Base-by-base conservation (phyloP, 768 basidiomycete species). In the Cystofilobasidium bisporidii region DNA sequence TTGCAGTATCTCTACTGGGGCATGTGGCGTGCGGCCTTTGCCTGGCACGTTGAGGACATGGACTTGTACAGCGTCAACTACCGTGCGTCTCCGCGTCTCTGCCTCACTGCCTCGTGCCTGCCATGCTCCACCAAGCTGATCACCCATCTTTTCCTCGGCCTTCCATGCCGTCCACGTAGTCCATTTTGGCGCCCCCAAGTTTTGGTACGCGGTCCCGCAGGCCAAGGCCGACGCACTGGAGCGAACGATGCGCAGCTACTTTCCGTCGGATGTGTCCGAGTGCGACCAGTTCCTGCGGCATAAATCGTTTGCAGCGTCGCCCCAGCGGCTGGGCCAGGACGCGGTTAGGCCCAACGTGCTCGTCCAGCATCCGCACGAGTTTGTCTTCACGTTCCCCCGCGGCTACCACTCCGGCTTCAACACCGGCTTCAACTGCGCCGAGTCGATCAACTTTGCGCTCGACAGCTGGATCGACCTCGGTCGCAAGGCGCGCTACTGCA, bases 11-110 rank as follows among this genome's bases (percentile, higher is more conserved):
- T 67, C 24, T 67, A 67, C 41, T 67, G 67, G 67, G 96, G 96
- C 71, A 98, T 97, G 93, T 99, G 96, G 96, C 82, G 92, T 61
- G 94, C 94, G 28, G 91, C 91, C 0, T 98, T 98, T 77, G 90
- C 92, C 0, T 99, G 96, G 94, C 96, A 99, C 73, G 96, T 99
- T 58, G 96, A 99, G 77, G 96, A 99, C 77, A 96, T 97, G 89
- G 96, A 99, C 74, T 82, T 99, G 1, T 97, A 94, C 78, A 62
- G 60, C 24, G 98, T 99, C 79, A 99, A 99, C 75, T 98, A 92
- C 76, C 90, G 67, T 64, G 30, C 30, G 67, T 59, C n/a, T n/a
- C n/a, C n/a, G n/a, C n/a, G 5, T 6, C n/a, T n/a, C 10, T 48
- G n/a, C 47, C 14, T 5, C 22, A n/a, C 47, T 48, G 4, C 20